These are phyloP conservation scores for Nemania bipapillata DNA, from an alignment of 2,329 filamentous ascomycete species.

Conservation along the genomic window DNA sequence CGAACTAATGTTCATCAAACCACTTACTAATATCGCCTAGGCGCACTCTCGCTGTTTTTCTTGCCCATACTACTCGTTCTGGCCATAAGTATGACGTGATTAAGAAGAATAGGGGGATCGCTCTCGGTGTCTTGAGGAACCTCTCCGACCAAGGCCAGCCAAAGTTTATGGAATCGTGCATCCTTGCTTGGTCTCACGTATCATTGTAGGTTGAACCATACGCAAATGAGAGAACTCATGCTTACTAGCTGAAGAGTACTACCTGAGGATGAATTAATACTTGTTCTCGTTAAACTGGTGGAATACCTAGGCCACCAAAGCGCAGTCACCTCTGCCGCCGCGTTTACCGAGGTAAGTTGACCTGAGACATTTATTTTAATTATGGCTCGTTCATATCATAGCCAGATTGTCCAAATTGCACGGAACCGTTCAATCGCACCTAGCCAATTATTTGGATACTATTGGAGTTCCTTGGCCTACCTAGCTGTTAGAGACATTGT, in stretches of 20 bases:
- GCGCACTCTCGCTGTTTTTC: slow-evolving; percentile 73
- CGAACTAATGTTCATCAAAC: slow-evolving; percentile 27
- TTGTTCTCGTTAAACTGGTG: slow-evolving; percentile 83
- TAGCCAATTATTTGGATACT: slow-evolving; percentile 80
- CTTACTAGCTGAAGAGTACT: slow-evolving; percentile 63
- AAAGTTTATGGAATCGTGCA: slow-evolving; percentile 81
- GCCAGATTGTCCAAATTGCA: slow-evolving; percentile 73
- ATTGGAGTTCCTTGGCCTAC: slow-evolving; percentile 87
- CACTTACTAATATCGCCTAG: slow-evolving; percentile 54
- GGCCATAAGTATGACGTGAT: slow-evolving; percentile 57
- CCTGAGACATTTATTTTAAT: background rate
- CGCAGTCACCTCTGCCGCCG: slow-evolving; percentile 79
- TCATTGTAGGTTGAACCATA: slow-evolving; percentile 66
- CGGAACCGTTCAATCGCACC: slow-evolving; percentile 70
- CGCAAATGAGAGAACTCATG: slow-evolving; percentile 19
- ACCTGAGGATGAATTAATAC: slow-evolving; percentile 83
- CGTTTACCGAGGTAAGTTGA: slow-evolving; percentile 77
- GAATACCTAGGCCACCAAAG: slow-evolving; percentile 89
- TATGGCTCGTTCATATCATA: slow-evolving; percentile 16
- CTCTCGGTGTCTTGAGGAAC: slow-evolving; percentile 75
- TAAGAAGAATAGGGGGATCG: slow-evolving; percentile 73
- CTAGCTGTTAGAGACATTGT: slow-evolving; percentile 84
- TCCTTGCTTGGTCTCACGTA: slow-evolving; percentile 86
- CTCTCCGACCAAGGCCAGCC: slow-evolving; percentile 75
- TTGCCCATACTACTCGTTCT: slow-evolving; percentile 59